Conservation (phyloP, 129 eudicot genomes). For the Artemisia tridentata region DNA sequence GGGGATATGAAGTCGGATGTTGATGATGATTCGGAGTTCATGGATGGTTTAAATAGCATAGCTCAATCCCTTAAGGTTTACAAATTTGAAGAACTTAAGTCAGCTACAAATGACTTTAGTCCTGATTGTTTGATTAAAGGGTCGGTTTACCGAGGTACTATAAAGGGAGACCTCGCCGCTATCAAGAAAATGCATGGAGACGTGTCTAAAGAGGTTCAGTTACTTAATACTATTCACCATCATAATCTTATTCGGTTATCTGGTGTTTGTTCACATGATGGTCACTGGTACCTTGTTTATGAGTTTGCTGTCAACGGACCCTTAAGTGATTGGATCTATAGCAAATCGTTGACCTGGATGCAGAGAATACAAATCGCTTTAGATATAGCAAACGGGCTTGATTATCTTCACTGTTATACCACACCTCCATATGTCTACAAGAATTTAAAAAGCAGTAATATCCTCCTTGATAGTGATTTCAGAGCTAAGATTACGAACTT, state of each 20-base stretch:
- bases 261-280: conserved; percentile 64
- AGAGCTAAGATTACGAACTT: conserved; percentile 83
- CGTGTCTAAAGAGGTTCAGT: conserved; percentile 66
- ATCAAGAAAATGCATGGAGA: conserved; percentile 85
- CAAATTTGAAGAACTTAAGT: conserved; percentile 53
- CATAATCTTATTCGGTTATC: conserved; percentile 63
- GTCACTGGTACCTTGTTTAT: conserved; percentile 81
- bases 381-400: conserved; percentile 84
- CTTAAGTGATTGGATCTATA: conserved; percentile 60
- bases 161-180: conserved; percentile 72
- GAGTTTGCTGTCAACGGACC: conserved; percentile 82
- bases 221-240: conserved; percentile 70
- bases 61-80: conserved; percentile 76
- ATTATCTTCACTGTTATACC: conserved; percentile 76
- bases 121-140: conserved; percentile 57
- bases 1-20: conserved; percentile 40
- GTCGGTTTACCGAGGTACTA: conserved; percentile 72
- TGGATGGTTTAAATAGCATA: conserved; percentile 54
- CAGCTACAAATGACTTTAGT: conserved; percentile 68
- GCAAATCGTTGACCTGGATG: conserved; percentile 53
- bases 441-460: conserved; percentile 66
- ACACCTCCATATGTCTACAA: conserved; percentile 84
- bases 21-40: conserved; percentile 46
- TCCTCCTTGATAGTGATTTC: conserved; percentile 67
- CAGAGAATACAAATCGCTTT: conserved; percentile 62